These are phyloP conservation scores for Podochytrium sp. DNA, from an alignment of 192 early-diverging fungal species.

Conservation along the genomic window DNA sequence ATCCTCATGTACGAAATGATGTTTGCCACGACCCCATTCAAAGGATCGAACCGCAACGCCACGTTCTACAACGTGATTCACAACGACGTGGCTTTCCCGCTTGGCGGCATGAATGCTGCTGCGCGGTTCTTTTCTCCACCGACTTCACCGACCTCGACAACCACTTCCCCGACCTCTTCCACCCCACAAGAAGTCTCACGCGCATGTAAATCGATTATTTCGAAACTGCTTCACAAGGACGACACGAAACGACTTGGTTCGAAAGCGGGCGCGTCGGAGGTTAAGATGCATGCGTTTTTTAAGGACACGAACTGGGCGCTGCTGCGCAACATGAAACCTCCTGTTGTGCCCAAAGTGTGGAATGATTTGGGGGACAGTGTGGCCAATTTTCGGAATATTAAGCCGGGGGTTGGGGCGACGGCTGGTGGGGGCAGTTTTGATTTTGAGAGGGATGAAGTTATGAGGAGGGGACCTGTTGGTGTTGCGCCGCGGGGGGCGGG, in stretches of 20 bases:
- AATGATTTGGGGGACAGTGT: conserved; percentile 10
- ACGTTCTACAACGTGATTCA: conserved; percentile 90
- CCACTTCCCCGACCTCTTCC: neutral
- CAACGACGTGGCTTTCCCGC: conserved; percentile 77
- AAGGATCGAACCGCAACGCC: conserved; percentile 81
- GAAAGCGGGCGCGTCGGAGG: conserved; percentile 87
- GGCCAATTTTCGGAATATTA: conserved; percentile 22
- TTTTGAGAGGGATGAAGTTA: conserved; percentile 21
- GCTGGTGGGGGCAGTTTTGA: conserved; percentile 15
- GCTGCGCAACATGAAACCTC: conserved; percentile 80
- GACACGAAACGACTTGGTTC: conserved; percentile 87
- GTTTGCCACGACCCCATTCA: conserved; percentile 96
- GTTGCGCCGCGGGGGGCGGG: neutral
- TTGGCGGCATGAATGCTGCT: conserved; percentile 4
- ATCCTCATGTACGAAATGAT: conserved; percentile 99
- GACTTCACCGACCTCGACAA: conserved; percentile 14
- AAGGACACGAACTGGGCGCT: conserved; percentile 91
- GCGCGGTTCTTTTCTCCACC: neutral
- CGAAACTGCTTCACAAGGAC: conserved; percentile 86
- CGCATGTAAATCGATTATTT: conserved; percentile 75
- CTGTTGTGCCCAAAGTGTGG: conserved; percentile 38
- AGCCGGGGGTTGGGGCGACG: neutral
- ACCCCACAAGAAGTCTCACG: conserved; percentile 51
- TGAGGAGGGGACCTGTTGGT: neutral
- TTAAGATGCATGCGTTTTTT: conserved; percentile 93